Percentiles rank a stretch among this genome's conserved stretches.
Evolutionary conservation across 2,329 filamentous ascomycete genomes (phyloP).

Genomic region (Clonostachys rosea): DNA sequence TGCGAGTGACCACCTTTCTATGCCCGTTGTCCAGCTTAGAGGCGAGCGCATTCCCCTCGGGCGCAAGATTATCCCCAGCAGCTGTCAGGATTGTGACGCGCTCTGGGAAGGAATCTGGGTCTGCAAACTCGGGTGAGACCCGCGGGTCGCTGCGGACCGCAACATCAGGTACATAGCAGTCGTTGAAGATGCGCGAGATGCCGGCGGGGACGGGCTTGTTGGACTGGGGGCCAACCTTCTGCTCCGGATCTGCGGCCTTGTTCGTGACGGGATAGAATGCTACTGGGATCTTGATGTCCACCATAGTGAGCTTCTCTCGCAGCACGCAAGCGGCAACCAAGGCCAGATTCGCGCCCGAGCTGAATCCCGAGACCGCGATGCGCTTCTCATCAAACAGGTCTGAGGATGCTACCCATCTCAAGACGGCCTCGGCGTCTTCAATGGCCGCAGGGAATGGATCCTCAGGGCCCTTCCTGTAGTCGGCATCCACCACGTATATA

Average conservation of each 20-base stretch:
- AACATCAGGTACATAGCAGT: background rate
- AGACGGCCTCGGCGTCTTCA: slow-evolving; percentile 27
- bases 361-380: slow-evolving; percentile 39
- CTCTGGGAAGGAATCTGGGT: background rate
- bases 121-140: background rate
- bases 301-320: slow-evolving; percentile 17
- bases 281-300: slow-evolving; percentile 30
- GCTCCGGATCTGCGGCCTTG: background rate
- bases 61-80: background rate
- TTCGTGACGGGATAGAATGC: background rate
- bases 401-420: slow-evolving; percentile 18
- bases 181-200: background rate
- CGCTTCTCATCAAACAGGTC: slow-evolving; percentile 20
- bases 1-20: background rate
- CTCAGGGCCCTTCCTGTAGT: slow-evolving; percentile 36
- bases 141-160: background rate
- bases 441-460: slow-evolving; percentile 28
- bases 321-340: slow-evolving; percentile 17
- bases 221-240: background rate
- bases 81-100: background rate
- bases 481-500: slow-evolving; percentile 17
- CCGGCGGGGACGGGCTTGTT: background rate
- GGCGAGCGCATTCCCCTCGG: background rate
- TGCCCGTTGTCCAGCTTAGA: background rate
- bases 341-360: slow-evolving; percentile 38